phyloP scores from a whole-genome alignment of 2,329 filamentous ascomycete species.

The Alternaria brassicae region DNA sequence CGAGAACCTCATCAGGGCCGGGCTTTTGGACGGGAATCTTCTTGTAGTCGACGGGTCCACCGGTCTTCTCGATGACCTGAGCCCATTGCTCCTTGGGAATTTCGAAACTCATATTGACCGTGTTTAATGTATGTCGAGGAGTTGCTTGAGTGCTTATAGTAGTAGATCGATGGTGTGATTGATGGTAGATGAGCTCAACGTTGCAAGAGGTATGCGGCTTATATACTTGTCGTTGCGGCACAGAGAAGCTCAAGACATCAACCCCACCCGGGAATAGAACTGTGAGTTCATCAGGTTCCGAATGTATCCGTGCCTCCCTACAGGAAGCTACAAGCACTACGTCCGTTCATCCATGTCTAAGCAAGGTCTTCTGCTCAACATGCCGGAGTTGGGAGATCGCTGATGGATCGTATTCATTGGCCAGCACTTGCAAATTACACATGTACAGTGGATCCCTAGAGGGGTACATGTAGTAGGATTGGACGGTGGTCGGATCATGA shows the following conservation, averaged over 20 bases:
- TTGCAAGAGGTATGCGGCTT: slow-evolving; percentile 18
- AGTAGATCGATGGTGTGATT: slow-evolving; percentile 16
- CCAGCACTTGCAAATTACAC: slow-evolving; percentile 13
- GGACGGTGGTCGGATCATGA: slow-evolving; percentile 42
- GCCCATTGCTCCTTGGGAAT: slow-evolving; percentile 90
- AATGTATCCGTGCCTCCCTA: slow-evolving; percentile 15
- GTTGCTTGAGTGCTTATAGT: slow-evolving; percentile 6
- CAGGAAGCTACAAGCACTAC: slow-evolving; percentile 18
- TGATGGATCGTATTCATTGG: slow-evolving; percentile 13
- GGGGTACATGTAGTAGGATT: slow-evolving; percentile 28
- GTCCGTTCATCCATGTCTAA: slow-evolving; percentile 33
- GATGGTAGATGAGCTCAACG: slow-evolving; percentile 7
- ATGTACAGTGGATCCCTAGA: slow-evolving; percentile 28
- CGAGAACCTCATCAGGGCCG: slow-evolving; percentile 85
- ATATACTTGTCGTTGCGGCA: slow-evolving; percentile 25
- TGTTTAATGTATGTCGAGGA: background rate
- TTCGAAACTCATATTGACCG: slow-evolving; percentile 56
- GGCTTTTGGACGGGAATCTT: slow-evolving; percentile 82
- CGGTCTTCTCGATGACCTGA: slow-evolving; percentile 84
- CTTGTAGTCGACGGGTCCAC: slow-evolving; percentile 74
- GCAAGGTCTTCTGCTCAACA: slow-evolving; percentile 30
- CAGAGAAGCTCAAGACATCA: slow-evolving; percentile 11
- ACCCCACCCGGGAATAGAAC: slow-evolving; percentile 20
- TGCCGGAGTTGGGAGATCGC: slow-evolving; percentile 24
- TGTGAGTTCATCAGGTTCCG: slow-evolving; percentile 15